Conservation (phyloP, 805 yeast species). For the Schwanniomyces yamadae region DNA sequence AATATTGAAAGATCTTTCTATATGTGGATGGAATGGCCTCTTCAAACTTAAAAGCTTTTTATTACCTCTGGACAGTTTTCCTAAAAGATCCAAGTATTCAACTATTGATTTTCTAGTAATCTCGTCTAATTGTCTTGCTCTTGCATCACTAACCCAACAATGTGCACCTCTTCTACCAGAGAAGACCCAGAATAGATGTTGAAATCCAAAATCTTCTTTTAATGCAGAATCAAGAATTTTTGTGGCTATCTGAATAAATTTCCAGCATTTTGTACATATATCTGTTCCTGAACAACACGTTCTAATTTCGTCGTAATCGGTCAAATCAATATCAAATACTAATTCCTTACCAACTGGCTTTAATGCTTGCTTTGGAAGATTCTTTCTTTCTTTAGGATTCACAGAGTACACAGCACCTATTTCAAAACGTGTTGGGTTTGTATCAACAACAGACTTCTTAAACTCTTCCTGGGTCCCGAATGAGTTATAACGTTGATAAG, state of each 20-base stretch:
- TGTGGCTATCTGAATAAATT: constrained; percentile 81
- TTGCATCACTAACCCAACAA: constrained; percentile 91
- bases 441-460: constrained; percentile 67
- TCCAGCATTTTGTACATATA: constrained; percentile 92
- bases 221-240: constrained; percentile 70
- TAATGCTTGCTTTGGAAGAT: constrained; percentile 72
- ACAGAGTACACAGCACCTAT: constrained; percentile 89
- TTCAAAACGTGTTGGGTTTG: constrained; percentile 89
- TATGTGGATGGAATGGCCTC: constrained; percentile 89
- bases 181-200: constrained; percentile 88
- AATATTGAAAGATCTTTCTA: constrained; percentile 70
- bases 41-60: constrained; percentile 54
- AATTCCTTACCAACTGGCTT: constrained; percentile 82
- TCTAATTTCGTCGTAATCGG: constrained; percentile 91
- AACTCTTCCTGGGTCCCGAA: constrained; percentile 67
- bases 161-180: constrained; percentile 99
- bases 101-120: constrained; percentile 72
- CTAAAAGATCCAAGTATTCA: constrained; percentile 77
- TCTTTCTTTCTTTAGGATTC: constrained; percentile 83
- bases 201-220: constrained; percentile 85
- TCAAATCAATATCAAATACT: constrained; percentile 95
- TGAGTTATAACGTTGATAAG: constrained; percentile 87
- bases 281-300: constrained; percentile 88
- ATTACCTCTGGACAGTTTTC: constrained; percentile 39
- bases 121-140: constrained; percentile 78